Evolutionary conservation across 1,284 basidiomycete genomes (phyloP), one percentile per base, ranked within the genome.

Genomic region (Heliocybe sulcata): DNA sequence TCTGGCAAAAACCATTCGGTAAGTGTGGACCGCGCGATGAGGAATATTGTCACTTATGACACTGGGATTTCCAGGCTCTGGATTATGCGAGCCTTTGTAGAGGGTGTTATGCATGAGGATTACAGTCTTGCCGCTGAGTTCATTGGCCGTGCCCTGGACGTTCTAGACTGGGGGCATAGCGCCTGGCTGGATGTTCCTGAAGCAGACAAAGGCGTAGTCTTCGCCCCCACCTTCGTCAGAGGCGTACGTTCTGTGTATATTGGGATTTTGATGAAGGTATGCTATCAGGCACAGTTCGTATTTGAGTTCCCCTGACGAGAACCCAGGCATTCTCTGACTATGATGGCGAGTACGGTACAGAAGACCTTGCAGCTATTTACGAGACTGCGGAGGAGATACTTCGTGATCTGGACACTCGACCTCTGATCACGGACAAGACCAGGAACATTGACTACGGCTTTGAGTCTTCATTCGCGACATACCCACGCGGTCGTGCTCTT

Each of bases 1-100:
- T 1, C 53, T 78, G 4, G 56, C 68, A 6, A 63, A 65, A 6
- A 77, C 76, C n/a, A 61, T 77, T 33, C 65, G 73, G 76, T 76
- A 54, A 3, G 38, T 20, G 12, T n/a, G n/a, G 9, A 16, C 9
- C 33, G 64, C 60, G 10, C 51, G 33, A 19, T 51, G 20, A 27
- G 54, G 2, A 26, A 14, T n/a, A 14, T 19, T 35, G 14, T 27
- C 27, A n/a, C 45, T 9, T 14, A 29, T n/a, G 0, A 14, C 25
- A 52, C 50, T 8, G 20, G 47, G 9, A 10, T 22, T 51, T 26
- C 8, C 31, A 72, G 71, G 10, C 63, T 55, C 2, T 74, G 70
- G 70, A 64, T 74, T n/a, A 65, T 74, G 60, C 62, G 62, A 14
- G 75, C 66, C 0, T 71, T 71, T 53, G 35, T 72, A 12, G 65